Evolutionary conservation across 148 eudicot species (phyloP).

Genomic region (Diospyros kaki): DNA sequence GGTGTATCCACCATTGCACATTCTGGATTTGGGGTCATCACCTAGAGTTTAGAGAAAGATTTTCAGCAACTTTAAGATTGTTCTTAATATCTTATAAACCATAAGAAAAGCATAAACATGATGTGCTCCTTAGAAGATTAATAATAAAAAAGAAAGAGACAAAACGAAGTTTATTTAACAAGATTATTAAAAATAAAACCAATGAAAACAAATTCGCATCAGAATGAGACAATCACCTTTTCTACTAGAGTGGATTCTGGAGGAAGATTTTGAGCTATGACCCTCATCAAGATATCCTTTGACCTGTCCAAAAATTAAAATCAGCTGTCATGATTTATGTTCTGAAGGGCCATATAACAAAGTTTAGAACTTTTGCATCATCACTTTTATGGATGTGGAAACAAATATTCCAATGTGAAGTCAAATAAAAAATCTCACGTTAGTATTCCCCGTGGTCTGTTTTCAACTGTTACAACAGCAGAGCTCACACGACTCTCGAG

Average conservation of each 20-base stretch:
- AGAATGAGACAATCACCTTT: conserved; percentile 43
- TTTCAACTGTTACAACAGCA: conserved; percentile 69
- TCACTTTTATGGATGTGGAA: not conserved
- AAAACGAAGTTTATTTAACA: not conserved
- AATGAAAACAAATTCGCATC: not conserved
- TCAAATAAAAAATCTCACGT: conserved; percentile 50
- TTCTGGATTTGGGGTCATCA: conserved; percentile 98
- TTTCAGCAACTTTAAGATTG: not conserved
- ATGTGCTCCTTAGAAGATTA: not conserved
- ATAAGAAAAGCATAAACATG: not conserved
- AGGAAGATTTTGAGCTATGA: conserved; percentile 74
- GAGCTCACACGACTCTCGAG: conserved; percentile 61
- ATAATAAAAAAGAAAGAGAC: not conserved
- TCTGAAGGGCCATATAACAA: not conserved
- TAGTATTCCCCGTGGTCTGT: conserved; percentile 79
- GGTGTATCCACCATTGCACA: conserved; percentile 90
- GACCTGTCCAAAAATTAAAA: conserved; percentile 44
- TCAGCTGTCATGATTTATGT: not conserved
- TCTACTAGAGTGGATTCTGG: conserved; percentile 83
- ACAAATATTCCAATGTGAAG: not conserved
- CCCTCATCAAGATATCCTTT: conserved; percentile 91
- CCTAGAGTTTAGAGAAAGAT: conserved; percentile 37
- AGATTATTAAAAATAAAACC: not conserved
- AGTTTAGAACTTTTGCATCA: not conserved
- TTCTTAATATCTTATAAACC: not conserved